Evolutionary conservation across 768 basidiomycete species (phyloP).

Genomic region (Galerina sulciceps): DNA sequence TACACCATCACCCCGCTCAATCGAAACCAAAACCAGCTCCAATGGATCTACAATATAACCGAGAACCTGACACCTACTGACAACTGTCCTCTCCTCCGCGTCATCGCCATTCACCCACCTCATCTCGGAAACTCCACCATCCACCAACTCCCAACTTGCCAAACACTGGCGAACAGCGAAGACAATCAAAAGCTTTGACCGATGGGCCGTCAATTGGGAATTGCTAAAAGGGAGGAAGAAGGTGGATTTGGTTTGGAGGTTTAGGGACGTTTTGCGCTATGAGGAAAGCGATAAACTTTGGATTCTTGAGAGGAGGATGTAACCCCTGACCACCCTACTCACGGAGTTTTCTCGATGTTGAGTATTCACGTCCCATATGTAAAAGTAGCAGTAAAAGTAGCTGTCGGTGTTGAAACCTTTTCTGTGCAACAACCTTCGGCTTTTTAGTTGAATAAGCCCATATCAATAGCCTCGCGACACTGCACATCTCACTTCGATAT

Average conservation of each 20-base stretch:
- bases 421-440: no score
- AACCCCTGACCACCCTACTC: not conserved
- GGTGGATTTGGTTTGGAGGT: conserved; percentile 22
- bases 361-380: no score
- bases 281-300: conserved; percentile 46
- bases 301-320: conserved; percentile 45
- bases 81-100: conserved; percentile 41
- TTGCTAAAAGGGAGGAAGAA: conserved; percentile 18
- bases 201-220: conserved; percentile 34
- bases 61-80: conserved; percentile 59
- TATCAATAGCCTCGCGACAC: no score
- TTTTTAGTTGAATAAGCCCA: no score
- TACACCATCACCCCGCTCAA: conserved; percentile 19
- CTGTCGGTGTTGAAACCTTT: no score
- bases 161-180: conserved; percentile 48
- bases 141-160: conserved; percentile 21
- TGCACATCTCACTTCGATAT: no score
- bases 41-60: conserved; percentile 84
- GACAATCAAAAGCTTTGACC: conserved; percentile 48
- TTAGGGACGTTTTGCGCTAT: conserved; percentile 37
- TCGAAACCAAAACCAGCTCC: conserved; percentile 11
- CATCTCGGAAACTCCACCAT: conserved; percentile 53
- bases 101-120: conserved; percentile 59
- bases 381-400: no score
- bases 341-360: no score